Evolutionary conservation across 345 rosid species (phyloP).

Genomic region (Gossypium stocksii): DNA sequence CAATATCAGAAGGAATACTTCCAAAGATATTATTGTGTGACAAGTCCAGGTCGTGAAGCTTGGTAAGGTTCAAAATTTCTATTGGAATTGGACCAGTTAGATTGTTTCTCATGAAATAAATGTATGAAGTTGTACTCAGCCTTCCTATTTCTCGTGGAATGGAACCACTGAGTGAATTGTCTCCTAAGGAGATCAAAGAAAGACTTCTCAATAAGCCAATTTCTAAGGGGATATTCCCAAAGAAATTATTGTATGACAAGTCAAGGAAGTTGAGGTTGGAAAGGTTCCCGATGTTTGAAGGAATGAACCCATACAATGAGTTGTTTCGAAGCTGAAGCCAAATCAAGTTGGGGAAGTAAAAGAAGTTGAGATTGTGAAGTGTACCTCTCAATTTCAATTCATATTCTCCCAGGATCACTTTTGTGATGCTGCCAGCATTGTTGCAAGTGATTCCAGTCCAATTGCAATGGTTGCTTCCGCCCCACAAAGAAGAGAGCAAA

Average conservation of each 20-base stretch:
- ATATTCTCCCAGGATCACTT: neutral
- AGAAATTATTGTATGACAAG: neutral
- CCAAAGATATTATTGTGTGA: too few relatives aligned
- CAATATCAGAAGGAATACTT: neutral
- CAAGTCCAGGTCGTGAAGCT: neutral
- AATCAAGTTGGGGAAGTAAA: neutral
- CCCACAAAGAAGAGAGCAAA: neutral
- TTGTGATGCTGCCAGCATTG: neutral
- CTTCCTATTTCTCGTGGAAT: neutral
- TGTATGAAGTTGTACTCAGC: neutral
- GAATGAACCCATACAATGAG: neutral
- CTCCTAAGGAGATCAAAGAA: neutral
- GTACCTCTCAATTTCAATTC: neutral
- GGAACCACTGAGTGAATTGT: neutral
- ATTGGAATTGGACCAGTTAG: neutral
- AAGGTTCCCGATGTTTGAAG: neutral
- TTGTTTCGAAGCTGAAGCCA: neutral
- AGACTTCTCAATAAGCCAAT: neutral
- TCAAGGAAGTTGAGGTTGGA: neutral
- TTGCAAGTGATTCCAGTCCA: neutral
- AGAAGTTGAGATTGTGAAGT: neutral
- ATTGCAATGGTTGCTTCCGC: neutral
- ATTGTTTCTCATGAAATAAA: neutral
- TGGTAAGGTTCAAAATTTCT: neutral
- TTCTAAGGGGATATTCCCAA: neutral